Base-by-base conservation (phyloP, 345 rosid species). In the Arabis hirsuta region DNA sequence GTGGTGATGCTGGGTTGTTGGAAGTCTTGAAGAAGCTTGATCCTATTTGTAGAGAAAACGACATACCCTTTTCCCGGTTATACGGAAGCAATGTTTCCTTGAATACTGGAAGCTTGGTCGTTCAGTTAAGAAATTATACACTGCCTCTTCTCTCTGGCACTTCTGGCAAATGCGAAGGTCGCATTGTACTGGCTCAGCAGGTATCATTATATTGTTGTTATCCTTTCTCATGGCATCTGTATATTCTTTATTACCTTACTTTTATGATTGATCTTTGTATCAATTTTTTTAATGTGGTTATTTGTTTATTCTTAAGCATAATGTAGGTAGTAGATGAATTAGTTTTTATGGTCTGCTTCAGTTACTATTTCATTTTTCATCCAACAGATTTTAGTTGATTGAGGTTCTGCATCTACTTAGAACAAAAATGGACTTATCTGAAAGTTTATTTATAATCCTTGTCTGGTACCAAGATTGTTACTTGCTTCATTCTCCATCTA, bases 111-210 rank as follows among this genome's bases (percentile, higher is more conserved):
- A 80, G 83, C 31, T 80, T 95, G 65, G 82, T 73, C 50, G 87
- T 82, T 73, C 88, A 84, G 80, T 72, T 95, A 68, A 81, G 99
- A 81, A 72, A 95, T 80, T 95, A 89, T 78, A 87, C 92, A n/a
- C 82, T 73, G 63, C 99, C 99, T 62, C 88, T 91, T 79, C 84
- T 95, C 72, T 81, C 92, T 62, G 94, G 87, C 57, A 83, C 88
- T 78, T 70, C 76, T 74, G 96, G 96, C 24, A 88, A 86, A 85
- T 91, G 98, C 68, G 89, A 91, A 84, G 99, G 98, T 59, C 74
- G 84, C 44, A 67, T 95, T 71, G 90, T 95, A 59, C 86, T 95
- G 48, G 97, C 98, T 26, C 98, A 95, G 82, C 99, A 95, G 97
- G 99, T 95, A 67, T 74, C 34, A 0, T 77, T 62, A 29, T 67